Conservation (phyloP, 164 flowering plant species). For the Nelumbo lutea region DNA sequence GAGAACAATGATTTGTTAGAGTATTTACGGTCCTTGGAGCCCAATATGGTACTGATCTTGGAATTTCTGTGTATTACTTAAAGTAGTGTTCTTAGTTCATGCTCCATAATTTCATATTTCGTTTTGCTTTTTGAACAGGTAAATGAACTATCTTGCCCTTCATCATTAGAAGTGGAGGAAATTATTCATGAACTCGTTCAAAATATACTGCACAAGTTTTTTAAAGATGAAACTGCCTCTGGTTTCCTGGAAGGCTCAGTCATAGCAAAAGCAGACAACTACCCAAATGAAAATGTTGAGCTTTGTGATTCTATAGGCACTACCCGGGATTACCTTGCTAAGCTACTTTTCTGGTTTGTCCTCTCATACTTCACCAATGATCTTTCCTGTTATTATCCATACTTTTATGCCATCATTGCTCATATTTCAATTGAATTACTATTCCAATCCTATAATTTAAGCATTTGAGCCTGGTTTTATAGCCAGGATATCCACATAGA, state of each 20-base stretch:
- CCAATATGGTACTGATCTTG: constrained; percentile 54
- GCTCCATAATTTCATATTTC: background rate
- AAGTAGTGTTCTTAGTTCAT: background rate
- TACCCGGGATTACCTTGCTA: constrained; percentile 81
- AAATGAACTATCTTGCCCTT: constrained; percentile 63
- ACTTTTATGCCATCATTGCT: background rate
- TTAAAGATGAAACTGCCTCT: constrained; percentile 38
- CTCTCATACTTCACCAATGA: background rate
- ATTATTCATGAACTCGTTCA: constrained; percentile 70
- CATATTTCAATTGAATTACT: background rate
- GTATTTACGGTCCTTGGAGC: constrained; percentile 68
- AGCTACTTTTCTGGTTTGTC: constrained; percentile 81
- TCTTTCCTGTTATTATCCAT: background rate
- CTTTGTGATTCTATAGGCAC: constrained; percentile 34
- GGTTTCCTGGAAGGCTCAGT: constrained; percentile 27
- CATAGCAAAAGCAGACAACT: constrained; percentile 18
- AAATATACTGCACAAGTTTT: constrained; percentile 40
- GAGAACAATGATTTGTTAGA: constrained; percentile 59
- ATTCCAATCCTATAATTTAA: too few relatives aligned
- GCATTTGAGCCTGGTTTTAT: background rate
- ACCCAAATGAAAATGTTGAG: constrained; percentile 27
- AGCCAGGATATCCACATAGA: background rate
- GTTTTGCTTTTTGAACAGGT: constrained; percentile 39
- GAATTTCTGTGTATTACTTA: background rate
- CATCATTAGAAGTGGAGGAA: constrained; percentile 74